A percentile compares a stretch with the other conserved stretches of the same genome.
phyloP scores from a whole-genome alignment of 2,329 filamentous ascomycete species.

The Pleomassaria siparia region DNA sequence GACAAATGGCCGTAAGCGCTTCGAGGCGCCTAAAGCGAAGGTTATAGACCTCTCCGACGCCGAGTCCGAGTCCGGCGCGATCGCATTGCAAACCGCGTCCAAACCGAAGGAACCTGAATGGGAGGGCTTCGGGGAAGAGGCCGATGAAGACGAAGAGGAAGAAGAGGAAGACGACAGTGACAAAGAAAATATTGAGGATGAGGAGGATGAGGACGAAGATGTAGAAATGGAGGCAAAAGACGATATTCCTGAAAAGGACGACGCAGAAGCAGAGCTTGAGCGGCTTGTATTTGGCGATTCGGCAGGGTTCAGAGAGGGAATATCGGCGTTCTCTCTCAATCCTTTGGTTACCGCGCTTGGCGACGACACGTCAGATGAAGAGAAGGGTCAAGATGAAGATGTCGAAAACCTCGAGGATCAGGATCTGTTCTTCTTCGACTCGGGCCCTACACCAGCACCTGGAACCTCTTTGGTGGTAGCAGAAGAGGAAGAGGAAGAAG shows the following conservation, averaged over 20 bases:
- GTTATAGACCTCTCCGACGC: slow-evolving; percentile 17
- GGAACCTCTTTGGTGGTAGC: slow-evolving; percentile 45
- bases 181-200: slow-evolving; percentile 20
- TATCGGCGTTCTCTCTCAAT: slow-evolving; percentile 61
- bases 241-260: slow-evolving; percentile 65
- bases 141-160: slow-evolving; percentile 13
- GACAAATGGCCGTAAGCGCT: slow-evolving; percentile 24
- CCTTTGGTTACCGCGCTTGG: slow-evolving; percentile 36
- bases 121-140: slow-evolving; percentile 23
- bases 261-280: slow-evolving; percentile 82
- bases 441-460: slow-evolving; percentile 53
- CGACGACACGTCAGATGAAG: slow-evolving; percentile 42
- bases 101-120: slow-evolving; percentile 22
- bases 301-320: slow-evolving; percentile 73
- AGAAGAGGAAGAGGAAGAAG: slow-evolving; percentile 41
- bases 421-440: slow-evolving; percentile 84
- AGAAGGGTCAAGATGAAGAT: slow-evolving; percentile 47
- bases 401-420: slow-evolving; percentile 73
- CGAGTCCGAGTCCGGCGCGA: slow-evolving; percentile 22
- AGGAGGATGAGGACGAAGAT: slow-evolving; percentile 23
- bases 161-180: slow-evolving; percentile 5
- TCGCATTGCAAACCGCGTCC: slow-evolving; percentile 19
- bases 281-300: slow-evolving; percentile 85
- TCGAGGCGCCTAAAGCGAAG: slow-evolving; percentile 17
- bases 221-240: slow-evolving; percentile 23